These are phyloP conservation scores for Peterozyma xylosa DNA, from an alignment of 805 yeast species.

Conservation along the genomic window DNA sequence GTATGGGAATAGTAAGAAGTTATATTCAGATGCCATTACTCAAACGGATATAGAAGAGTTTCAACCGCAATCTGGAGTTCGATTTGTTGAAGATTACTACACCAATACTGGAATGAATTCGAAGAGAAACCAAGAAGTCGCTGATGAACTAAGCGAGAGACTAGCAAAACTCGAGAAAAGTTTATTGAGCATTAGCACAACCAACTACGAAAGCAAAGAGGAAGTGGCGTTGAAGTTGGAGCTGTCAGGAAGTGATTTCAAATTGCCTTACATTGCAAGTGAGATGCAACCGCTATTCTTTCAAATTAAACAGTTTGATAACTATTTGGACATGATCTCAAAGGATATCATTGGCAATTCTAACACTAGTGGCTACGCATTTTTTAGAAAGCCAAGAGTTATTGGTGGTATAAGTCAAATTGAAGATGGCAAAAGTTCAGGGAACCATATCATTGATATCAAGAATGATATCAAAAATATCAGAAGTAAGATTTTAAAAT, in stretches of 20 bases:
- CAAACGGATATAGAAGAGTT: constrained; percentile 5
- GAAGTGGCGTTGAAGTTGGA: too few species aligned
- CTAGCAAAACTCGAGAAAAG: neutral
- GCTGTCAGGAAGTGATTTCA: too few species aligned
- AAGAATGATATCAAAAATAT: constrained; percentile 16
- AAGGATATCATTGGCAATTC: neutral
- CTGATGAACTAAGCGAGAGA: neutral
- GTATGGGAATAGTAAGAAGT: constrained; percentile 23
- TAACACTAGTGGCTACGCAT: constrained; percentile 1
- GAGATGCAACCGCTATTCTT: constrained; percentile 29
- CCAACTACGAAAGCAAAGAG: neutral
- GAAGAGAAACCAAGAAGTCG: constrained; percentile 2
- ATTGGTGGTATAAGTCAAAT: neutral
- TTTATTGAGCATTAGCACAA: constrained; percentile 1
- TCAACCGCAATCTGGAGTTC: neutral
- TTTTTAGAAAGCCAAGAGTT: neutral
- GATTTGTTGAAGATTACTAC: neutral
- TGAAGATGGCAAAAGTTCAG: neutral
- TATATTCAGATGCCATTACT: constrained; percentile 24
- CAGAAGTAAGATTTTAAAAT: constrained; percentile 7
- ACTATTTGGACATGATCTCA: constrained; percentile 20
- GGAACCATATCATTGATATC: constrained; percentile 19
- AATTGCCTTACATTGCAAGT: constrained; percentile 10
- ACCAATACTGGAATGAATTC: neutral
- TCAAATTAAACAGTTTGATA: constrained; percentile 23